Percentiles rank a stretch among this genome's conserved stretches.
Conservation (phyloP, 352 stramenopile species). For the Phytopythium aichiense region DNA sequence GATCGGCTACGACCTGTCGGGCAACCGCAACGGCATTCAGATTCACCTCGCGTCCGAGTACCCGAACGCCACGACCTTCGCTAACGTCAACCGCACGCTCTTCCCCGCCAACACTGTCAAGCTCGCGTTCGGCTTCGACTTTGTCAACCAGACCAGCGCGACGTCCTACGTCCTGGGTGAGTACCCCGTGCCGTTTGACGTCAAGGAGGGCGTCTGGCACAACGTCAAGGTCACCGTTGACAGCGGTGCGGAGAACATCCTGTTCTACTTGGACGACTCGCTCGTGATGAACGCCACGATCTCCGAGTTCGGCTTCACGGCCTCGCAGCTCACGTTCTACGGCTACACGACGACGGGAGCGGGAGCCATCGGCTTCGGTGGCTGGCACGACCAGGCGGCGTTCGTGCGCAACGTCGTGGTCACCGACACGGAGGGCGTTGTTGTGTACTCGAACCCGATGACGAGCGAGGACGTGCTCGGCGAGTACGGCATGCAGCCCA, state of each 20-base stretch:
- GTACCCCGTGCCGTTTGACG: constrained; percentile 49
- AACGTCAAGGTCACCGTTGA: constrained; percentile 68
- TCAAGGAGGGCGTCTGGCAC: constrained; percentile 68
- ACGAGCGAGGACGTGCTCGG: constrained; percentile 15
- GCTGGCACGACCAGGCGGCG: constrained; percentile 21
- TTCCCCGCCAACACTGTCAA: constrained; percentile 26
- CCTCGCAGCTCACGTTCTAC: constrained; percentile 14
- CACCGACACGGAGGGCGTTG: constrained; percentile 11
- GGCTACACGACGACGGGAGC: constrained; percentile 14
- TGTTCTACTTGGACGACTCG: constrained; percentile 17
- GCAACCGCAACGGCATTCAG: constrained; percentile 26
- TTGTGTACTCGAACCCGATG: constrained; percentile 20
- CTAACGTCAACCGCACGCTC: constrained; percentile 25
- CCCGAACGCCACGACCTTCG: constrained; percentile 19
- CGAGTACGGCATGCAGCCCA: constrained; percentile 20
- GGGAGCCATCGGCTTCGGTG: constrained; percentile 22
- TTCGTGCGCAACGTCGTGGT: constrained; percentile 18
- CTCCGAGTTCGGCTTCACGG: constrained; percentile 13
- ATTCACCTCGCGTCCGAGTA: constrained; percentile 32
- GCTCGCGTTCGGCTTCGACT: constrained; percentile 23
- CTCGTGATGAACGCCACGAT: constrained; percentile 26
- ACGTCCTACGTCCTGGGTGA: constrained; percentile 26
- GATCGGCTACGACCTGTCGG: constrained; percentile 23
- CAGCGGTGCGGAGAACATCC: constrained; percentile 31
- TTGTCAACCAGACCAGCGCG: constrained; percentile 25